Base-by-base conservation (phyloP, 2,329 filamentous ascomycete genomes). In the Colletotrichum zoysiae region DNA sequence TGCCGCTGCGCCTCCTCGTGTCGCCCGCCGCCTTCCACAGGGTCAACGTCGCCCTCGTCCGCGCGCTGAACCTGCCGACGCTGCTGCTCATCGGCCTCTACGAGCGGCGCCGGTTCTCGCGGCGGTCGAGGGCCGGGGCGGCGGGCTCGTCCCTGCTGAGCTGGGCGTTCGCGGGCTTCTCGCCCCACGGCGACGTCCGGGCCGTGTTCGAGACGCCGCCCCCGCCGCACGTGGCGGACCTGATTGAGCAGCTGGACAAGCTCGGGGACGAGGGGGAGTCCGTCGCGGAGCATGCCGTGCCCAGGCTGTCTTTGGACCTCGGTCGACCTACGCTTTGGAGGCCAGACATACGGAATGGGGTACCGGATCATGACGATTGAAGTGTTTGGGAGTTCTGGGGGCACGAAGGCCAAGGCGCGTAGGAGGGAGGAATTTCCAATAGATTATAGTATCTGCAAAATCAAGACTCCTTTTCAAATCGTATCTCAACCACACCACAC, bases 21-120 rank as follows among this genome's bases (percentile, higher is more conserved):
- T 86, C 88, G 0, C 86, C 89, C 2, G 85, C 89, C 23, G 88
- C 88, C 82, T 93, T 93, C 76, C 92, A 94, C 82, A 90, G 90
- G 75, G 86, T 93, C 78, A 93, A 94, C 78, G 91, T 93, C 65
- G 87, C 88, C 63, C 83, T 88, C 3, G 88, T 93, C 9, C 86
- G 90, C 8, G 79, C 86, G 0, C 83, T 92, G 71, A 93, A 94
- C 77, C 85, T 87, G 4, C 91, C 91, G 0, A 81, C 91, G 2
- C 83, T 94, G 2, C 80, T 93, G 1, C 76, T 88, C 20, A 89
- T 93, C 59, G 85, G 86, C 7, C 81, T 89, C 40, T 87, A 90
- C 76, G 91, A 93, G 80, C 86, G 91, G 20, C 84, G 84, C 0
- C 85, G 84, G 20, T 71, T 61, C 30, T 69, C 70, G 48, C 83